A percentile compares a stretch with the other conserved stretches of the same genome.
phyloP scores from a whole-genome alignment of 73 alveolate species.

The Paramecium caudatum region DNA sequence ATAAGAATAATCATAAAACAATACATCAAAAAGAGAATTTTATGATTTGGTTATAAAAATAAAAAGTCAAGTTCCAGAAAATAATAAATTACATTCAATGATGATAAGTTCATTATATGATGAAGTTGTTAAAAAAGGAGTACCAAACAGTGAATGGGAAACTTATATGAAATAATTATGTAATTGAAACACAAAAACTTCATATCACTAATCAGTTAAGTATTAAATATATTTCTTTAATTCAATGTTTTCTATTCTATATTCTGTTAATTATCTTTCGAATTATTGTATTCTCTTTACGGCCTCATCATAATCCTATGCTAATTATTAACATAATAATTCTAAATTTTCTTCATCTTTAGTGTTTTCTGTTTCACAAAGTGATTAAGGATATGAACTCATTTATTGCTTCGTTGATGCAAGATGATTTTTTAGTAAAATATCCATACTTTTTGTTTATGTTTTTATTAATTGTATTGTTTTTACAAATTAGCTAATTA shows the following conservation, averaged over 20 bases:
- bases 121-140: conserved; percentile 36
- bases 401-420: not conserved
- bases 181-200: not conserved
- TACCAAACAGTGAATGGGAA: conserved; percentile 61
- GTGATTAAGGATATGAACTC: not conserved
- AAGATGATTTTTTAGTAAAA: conserved; percentile 6
- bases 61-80: conserved; percentile 21
- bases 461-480: not conserved
- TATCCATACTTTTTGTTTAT: not conserved
- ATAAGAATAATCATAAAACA: not conserved
- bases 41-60: conserved; percentile 58
- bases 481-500: not conserved
- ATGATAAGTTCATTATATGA: conserved; percentile 66
- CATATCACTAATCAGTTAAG: conserved; percentile 12
- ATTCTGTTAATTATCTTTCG: conserved; percentile 49
- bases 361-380: conserved; percentile 18
- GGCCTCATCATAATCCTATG: conserved; percentile 63
- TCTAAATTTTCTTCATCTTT: conserved; percentile 26
- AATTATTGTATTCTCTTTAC: conserved; percentile 51
- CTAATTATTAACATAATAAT: conserved; percentile 21
- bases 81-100: conserved; percentile 22
- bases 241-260: conserved; percentile 46
- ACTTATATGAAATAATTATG: conserved; percentile 43
- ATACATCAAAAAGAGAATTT: conserved; percentile 57
- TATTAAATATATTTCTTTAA: conserved; percentile 49